Evolutionary conservation across 1,284 basidiomycete genomes (phyloP), one percentile per base, ranked within the genome.

Genomic region (Ceratobasidium sp.): DNA sequence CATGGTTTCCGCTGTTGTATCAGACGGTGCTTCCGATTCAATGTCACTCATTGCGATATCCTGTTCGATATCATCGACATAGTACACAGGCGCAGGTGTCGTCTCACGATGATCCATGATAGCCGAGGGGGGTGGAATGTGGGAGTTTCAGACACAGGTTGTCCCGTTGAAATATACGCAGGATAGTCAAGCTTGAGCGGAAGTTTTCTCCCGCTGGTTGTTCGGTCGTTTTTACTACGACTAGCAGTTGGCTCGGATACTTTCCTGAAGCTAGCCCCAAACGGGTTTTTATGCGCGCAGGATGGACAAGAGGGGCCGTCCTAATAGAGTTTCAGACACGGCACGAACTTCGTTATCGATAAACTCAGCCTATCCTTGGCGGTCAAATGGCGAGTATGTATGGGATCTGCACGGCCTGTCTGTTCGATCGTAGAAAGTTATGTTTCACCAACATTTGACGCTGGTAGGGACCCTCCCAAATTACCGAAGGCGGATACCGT

Each of bases 1-100:
- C 70, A 72, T 72, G 12, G 70, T 72, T 39, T 72, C 70, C 13
- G 33, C 55, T 12, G 70, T 72, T 40, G 70, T 44, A 56, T 72
- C 70, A 58, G 70, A 72, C 23, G 55, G 53, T n/a, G 28, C 55
- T 13, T 15, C 40, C 15, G 70, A 72, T 33, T 72, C 70, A n/a
- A 60, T 28, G 6, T 72, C 70, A 33, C 70, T 72, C 42, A 72
- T 72, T 3, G n/a, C n/a, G 23, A 46, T 55, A 72, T 72, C 56
- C 10, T 72, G 40, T 39, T 46, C 70, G 12, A 15, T 60, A 18
- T 72, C 70, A 15, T 72, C 42, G 18, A 60, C 70, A 46, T 44
- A 72, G 40, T 60, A 72, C 15, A 72, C 55, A 46, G 55, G 70
- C 10, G 55, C 70, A 46, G 70, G 70, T 12, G 39, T 46, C 10